These are phyloP conservation scores for Parathielavia appendiculata DNA, from an alignment of 495 filamentous ascomycete species.

Conservation along the genomic window DNA sequence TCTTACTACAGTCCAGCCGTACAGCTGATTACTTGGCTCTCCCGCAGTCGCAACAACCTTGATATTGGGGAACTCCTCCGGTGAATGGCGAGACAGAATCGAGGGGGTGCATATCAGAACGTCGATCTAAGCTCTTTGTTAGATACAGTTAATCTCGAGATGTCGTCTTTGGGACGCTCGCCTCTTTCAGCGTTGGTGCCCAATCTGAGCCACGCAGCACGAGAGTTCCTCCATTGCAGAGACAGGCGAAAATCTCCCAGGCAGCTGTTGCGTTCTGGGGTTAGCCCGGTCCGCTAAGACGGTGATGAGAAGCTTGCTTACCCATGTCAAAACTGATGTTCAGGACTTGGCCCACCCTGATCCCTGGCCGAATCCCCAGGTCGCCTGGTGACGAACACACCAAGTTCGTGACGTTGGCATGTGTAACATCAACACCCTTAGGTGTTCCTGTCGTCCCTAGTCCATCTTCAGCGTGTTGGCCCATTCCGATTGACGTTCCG, in stretches of 20 bases:
- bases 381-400: constrained; percentile 30
- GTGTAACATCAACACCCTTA: constrained; percentile 39
- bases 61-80: constrained; percentile 33
- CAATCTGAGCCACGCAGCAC: constrained; percentile 9
- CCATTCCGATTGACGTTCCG: background rate
- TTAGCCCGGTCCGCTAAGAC: background rate
- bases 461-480: background rate
- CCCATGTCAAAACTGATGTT: constrained; percentile 42
- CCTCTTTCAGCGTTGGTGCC: constrained; percentile 1
- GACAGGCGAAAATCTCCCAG: constrained; percentile 38
- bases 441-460: constrained; percentile 35
- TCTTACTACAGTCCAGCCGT: too few species aligned
- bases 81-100: constrained; percentile 22
- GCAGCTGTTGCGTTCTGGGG: constrained; percentile 25
- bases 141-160: background rate
- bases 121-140: constrained; percentile 18
- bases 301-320: constrained; percentile 11
- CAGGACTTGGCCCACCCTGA: constrained; percentile 35
- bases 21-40: constrained; percentile 30
- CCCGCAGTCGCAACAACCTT: constrained; percentile 32
- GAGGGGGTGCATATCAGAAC: constrained; percentile 37
- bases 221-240: constrained; percentile 38
- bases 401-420: constrained; percentile 33
- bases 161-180: background rate
- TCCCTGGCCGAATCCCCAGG: constrained; percentile 34